A percentile compares a stretch with the other conserved stretches of the same genome.
Evolutionary conservation across 495 filamentous ascomycete species (phyloP).

Genomic region (Halenospora varia): DNA sequence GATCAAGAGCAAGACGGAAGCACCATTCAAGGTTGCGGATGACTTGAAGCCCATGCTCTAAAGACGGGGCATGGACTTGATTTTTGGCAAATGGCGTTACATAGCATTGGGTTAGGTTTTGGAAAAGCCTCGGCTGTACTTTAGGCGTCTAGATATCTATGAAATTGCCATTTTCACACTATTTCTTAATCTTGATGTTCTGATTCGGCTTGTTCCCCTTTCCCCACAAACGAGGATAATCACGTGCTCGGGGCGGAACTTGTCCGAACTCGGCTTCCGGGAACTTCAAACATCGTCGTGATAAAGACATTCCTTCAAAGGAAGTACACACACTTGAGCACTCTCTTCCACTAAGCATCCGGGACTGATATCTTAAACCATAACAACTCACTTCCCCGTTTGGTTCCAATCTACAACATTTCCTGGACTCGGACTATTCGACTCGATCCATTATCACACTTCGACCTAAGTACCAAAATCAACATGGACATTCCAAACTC

Average conservation of each 20-base stretch:
- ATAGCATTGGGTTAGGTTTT: background rate
- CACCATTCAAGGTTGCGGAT: conserved; percentile 73
- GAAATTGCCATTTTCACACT: background rate
- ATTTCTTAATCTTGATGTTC: background rate
- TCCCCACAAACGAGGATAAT: background rate
- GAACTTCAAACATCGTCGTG: background rate
- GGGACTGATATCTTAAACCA: too few relatives aligned
- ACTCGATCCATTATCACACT: background rate
- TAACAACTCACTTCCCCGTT: too few relatives aligned
- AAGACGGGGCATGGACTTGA: conserved; percentile 9
- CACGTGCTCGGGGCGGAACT: background rate
- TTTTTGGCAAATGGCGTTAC: background rate
- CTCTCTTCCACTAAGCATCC: too few relatives aligned
- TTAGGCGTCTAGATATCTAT: background rate
- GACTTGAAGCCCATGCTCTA: conserved; percentile 79
- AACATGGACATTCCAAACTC: background rate
- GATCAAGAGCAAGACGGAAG: conserved; percentile 82
- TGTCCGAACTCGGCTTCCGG: background rate
- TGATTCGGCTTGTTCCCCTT: background rate
- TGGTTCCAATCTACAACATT: too few relatives aligned
- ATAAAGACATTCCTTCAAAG: background rate
- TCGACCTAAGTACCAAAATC: background rate
- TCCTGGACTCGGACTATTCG: too few relatives aligned
- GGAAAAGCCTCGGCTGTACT: background rate
- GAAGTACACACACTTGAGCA: background rate